Conservation (phyloP, 768 basidiomycete species). For the Leccinum disarticulatum region DNA sequence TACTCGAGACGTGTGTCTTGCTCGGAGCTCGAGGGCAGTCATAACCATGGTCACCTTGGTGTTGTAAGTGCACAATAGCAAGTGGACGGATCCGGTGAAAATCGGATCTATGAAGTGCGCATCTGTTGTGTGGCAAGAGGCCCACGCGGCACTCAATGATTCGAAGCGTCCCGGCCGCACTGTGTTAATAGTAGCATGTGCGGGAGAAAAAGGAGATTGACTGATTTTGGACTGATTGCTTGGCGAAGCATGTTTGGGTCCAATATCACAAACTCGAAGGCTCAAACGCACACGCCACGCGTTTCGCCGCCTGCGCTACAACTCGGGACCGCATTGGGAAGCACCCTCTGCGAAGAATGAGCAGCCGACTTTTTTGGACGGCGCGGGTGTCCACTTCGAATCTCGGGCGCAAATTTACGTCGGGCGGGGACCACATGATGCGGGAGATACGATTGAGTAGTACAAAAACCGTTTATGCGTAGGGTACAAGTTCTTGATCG, state of each 20-base stretch:
- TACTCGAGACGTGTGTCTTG: background rate
- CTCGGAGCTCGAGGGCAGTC: too few species aligned
- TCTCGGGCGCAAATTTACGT: background rate
- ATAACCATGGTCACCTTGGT: background rate
- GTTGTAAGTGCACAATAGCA: background rate
- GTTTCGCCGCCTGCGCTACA: background rate
- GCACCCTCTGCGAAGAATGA: background rate
- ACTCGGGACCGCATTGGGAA: background rate
- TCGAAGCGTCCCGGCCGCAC: background rate
- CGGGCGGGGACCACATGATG: background rate
- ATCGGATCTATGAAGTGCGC: background rate
- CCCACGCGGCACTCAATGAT: background rate
- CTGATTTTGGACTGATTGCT: background rate
- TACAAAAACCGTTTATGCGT: background rate
- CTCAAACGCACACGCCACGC: background rate
- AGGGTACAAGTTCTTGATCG: too few species aligned
- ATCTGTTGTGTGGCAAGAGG: background rate
- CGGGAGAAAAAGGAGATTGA: background rate
- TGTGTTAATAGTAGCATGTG: slow-evolving; percentile 2
- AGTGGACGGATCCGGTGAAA: background rate
- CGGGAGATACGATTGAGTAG: background rate
- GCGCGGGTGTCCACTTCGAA: background rate
- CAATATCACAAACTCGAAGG: background rate
- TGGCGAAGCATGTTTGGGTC: background rate
- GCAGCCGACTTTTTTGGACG: background rate